Evolutionary conservation across 2,329 filamentous ascomycete species (phyloP).

Genomic region (Colletotrichum horii): DNA sequence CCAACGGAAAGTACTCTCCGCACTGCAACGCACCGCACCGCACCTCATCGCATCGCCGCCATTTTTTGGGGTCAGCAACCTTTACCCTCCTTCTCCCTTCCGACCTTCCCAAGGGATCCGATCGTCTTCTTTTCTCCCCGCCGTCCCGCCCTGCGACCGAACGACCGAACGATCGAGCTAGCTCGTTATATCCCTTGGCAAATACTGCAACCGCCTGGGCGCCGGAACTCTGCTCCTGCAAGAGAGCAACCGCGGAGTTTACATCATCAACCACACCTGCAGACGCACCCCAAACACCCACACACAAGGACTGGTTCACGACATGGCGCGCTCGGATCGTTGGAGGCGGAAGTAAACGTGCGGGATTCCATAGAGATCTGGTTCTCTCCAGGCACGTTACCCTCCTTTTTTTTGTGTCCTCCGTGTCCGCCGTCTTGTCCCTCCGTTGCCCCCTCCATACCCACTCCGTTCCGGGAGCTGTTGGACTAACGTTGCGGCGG

Average conservation of each 20-base stretch:
- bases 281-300: not conserved
- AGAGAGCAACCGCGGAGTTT: not conserved
- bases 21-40: not conserved
- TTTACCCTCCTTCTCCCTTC: not conserved
- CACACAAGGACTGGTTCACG: not conserved
- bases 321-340: conserved; percentile 22
- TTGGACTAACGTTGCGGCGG: conserved; percentile 1
- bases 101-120: conserved; percentile 9
- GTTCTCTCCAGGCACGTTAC: conserved; percentile 14
- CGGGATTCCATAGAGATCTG: conserved; percentile 17
- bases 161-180: not conserved
- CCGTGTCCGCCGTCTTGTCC: not conserved
- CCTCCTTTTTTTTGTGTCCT: not conserved
- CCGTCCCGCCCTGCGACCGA: not conserved
- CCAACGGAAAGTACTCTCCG: conserved; percentile 12
- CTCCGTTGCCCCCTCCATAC: not conserved
- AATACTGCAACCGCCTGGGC: not conserved
- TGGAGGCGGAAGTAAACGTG: conserved; percentile 20
- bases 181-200: not conserved
- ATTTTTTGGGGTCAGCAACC: not conserved
- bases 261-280: not conserved
- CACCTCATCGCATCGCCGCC: not conserved
- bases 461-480: not conserved
- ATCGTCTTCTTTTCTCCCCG: not conserved
- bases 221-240: conserved; percentile 12